phyloP scores from a whole-genome alignment of 2,329 filamentous ascomycete genomes.

The Lecanicillium sp. region DNA sequence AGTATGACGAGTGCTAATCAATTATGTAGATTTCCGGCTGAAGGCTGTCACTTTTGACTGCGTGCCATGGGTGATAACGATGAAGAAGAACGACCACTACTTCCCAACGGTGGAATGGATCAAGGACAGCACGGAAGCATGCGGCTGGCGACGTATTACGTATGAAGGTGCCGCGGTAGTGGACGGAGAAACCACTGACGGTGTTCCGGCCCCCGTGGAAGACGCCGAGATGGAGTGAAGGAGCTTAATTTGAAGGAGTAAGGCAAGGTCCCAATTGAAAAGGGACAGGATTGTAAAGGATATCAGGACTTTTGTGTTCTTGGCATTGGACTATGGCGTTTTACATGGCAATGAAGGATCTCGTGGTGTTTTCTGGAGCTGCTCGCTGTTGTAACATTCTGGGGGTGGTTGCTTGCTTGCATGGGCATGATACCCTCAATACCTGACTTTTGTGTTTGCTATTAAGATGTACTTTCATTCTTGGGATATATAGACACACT shows the following conservation, averaged over 20 bases:
- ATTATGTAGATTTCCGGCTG: conserved; percentile 68
- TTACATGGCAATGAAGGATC: conserved; percentile 26
- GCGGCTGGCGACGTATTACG: conserved; percentile 55
- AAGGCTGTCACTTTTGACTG: conserved; percentile 98
- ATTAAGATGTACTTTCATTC: neutral
- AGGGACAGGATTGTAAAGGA: too few relatives aligned
- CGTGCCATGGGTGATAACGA: conserved; percentile 97
- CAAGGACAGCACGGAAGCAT: conserved; percentile 50
- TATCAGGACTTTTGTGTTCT: conserved; percentile 10
- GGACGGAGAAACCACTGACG: conserved; percentile 45
- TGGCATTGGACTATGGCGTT: conserved; percentile 22
- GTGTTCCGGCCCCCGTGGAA: conserved; percentile 31
- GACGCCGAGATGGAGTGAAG: conserved; percentile 35
- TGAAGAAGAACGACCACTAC: conserved; percentile 99
- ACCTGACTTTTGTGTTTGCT: conserved; percentile 1
- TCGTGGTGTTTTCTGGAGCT: conserved; percentile 24
- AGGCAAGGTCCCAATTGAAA: neutral
- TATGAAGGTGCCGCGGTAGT: conserved; percentile 49
- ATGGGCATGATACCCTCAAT: conserved; percentile 7
- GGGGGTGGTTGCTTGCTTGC: neutral
- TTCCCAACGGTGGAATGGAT: conserved; percentile 65
- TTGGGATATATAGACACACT: conserved; percentile 5
- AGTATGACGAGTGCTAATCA: neutral
- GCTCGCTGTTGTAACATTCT: conserved; percentile 8
- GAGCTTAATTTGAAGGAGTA: neutral